Base-by-base conservation (phyloP, 306 rosid species). In the Cucurbita moschata region DNA sequence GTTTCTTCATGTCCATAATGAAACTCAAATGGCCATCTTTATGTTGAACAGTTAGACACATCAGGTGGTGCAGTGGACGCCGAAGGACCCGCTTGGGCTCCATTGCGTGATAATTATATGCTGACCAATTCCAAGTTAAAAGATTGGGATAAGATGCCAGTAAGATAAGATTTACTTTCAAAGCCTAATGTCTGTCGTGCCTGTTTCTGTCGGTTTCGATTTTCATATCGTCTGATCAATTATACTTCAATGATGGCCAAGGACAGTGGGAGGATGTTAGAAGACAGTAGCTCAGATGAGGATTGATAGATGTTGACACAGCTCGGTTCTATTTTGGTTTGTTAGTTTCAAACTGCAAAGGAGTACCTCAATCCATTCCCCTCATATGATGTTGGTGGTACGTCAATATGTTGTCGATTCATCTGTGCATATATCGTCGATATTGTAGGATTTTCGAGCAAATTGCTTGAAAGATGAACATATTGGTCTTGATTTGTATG, bases 51-150 rank as follows among this genome's bases (percentile, higher is more conserved):
- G 97, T 81, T 18, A 77, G 85, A 73, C 54, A 72, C 78, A 68
- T 81, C 89, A 68, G 81, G 73, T 7, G 78, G 78, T 14, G 77
- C 65, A 18, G 85, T 4, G 26, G 84, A 89, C 19, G 87, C 60
- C 47, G 92, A 85, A 78, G 94, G 85, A 71, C 98, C 97, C 75
- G 78, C 85, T 30, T 94, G 98, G 98, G 97, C 95, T 77, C 98
- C 98, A n/a, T 75, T 94, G 72, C 86, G 89, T 16, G 97, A 94
- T 74, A 94, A 85, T 81, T 90, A 87, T 81, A 90, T 90, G 98
- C 85, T 94, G 77, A 87, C 97, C 26, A 89, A 75, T 82, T 79
- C 98, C 43, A 94, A 79, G 78, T 75, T 94, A 73, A 90, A 89
- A 83, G 82, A 87, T 73, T 90, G 98, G 98, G 97, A 94, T 73